Conservation (phyloP, 192 early-diverging fungal genomes). For the Entomortierella chlamydospora region DNA sequence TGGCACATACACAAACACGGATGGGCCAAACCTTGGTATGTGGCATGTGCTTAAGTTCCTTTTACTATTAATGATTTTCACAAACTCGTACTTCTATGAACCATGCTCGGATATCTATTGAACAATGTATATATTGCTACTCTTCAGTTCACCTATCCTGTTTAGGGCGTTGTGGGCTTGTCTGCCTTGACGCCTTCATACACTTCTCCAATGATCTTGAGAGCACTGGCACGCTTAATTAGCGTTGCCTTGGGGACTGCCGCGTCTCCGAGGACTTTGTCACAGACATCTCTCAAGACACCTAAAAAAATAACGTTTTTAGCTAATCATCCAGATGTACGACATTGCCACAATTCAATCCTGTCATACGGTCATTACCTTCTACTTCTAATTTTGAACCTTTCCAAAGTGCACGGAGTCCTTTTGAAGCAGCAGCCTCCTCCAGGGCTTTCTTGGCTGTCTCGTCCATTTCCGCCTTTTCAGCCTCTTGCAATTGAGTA, state of each 20-base stretch:
- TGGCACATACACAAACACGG: too few species aligned
- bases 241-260: constrained; percentile 63
- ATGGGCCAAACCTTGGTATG: too few species aligned
- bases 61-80: too few species aligned
- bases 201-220: constrained; percentile 88
- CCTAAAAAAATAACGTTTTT: too few species aligned
- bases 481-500: constrained; percentile 88
- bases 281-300: constrained; percentile 94
- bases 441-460: constrained; percentile 76
- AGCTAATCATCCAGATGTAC: too few species aligned
- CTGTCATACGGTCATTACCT: too few species aligned
- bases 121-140: too few species aligned
- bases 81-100: not conserved
- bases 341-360: too few species aligned
- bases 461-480: constrained; percentile 81
- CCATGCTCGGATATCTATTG: constrained; percentile 9
- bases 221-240: constrained; percentile 79
- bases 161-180: constrained; percentile 36
- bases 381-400: constrained; percentile 96
- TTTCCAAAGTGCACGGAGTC: constrained; percentile 92
- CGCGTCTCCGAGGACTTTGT: constrained; percentile 80
- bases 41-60: too few species aligned
- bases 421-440: constrained; percentile 77
- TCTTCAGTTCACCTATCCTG: not conserved
- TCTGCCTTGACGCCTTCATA: constrained; percentile 81